Percentiles rank a stretch among this genome's conserved stretches.
Conservation (phyloP, 306 rosid species). For the Biancaea sappan region DNA sequence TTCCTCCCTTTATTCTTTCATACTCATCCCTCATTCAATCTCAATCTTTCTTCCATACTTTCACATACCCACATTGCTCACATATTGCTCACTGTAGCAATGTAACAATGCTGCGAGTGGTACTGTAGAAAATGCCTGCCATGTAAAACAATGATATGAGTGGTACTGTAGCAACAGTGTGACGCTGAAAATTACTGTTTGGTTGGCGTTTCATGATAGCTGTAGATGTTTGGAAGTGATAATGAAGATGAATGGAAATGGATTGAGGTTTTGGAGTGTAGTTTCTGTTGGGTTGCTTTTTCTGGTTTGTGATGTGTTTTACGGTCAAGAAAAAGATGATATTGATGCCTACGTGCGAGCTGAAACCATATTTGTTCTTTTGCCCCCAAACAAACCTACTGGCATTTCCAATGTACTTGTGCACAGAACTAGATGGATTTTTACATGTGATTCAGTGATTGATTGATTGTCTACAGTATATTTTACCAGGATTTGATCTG, state of each 20-base stretch:
- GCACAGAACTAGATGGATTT: not conserved
- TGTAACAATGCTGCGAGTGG: too few species aligned
- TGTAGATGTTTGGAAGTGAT: not conserved
- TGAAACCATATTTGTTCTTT: not conserved
- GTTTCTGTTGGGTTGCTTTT: not conserved
- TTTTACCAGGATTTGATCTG: not conserved
- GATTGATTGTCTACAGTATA: not conserved
- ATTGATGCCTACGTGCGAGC: not conserved
- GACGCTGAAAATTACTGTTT: too few species aligned
- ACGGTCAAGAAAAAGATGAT: not conserved
- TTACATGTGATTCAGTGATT: not conserved
- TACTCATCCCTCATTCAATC: constrained; percentile 12
- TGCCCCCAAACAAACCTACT: constrained; percentile 14
- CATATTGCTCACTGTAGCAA: too few species aligned
- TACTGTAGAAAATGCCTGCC: too few species aligned
- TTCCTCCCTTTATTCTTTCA: constrained; percentile 45
- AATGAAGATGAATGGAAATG: not conserved
- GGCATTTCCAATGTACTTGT: not conserved
- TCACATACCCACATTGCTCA: too few species aligned
- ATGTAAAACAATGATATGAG: too few species aligned
- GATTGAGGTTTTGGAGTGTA: not conserved
- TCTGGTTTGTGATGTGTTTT: not conserved
- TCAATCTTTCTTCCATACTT: too few species aligned
- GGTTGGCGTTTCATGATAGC: too few species aligned
- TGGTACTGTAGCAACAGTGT: too few species aligned